Percentiles rank a stretch among this genome's conserved stretches.
Evolutionary conservation across 768 basidiomycete species (phyloP).

Genomic region (Crassisporium funariophilum): DNA sequence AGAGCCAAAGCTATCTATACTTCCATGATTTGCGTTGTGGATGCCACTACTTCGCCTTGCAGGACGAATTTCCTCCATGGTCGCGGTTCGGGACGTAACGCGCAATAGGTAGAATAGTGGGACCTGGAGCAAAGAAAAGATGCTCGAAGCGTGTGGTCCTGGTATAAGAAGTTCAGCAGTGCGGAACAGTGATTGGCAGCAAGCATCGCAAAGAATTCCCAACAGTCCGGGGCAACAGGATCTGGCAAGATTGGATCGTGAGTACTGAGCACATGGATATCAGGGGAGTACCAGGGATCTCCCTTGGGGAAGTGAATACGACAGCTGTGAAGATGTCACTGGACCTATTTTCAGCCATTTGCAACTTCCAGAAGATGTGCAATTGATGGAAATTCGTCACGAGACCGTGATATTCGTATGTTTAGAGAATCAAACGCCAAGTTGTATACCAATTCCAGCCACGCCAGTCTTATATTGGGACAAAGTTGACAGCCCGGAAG

Average conservation of each 20-base stretch:
- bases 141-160: background rate
- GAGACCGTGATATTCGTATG: constrained; percentile 16
- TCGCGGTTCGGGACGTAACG: constrained; percentile 18
- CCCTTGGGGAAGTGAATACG: no score
- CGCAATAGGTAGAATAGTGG: constrained; percentile 12
- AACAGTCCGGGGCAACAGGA: no score
- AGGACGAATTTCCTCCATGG: constrained; percentile 37
- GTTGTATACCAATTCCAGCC: constrained; percentile 1
- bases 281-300: background rate
- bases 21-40: constrained; percentile 30
- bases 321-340: constrained; percentile 13
- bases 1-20: constrained; percentile 33
- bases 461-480: no score
- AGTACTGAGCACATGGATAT: background rate
- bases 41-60: constrained; percentile 40
- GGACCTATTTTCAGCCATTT: constrained; percentile 7
- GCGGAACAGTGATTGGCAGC: no score
- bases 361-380: constrained; percentile 5
- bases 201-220: no score
- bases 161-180: no score
- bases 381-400: constrained; percentile 16
- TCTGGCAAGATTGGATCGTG: constrained; percentile 26
- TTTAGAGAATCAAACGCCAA: constrained; percentile 18
- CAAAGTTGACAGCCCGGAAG: no score
- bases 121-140: constrained; percentile 8